A percentile compares a stretch with the other conserved stretches of the same genome.
These are phyloP conservation scores for Fagopyrum homotropicum DNA, from an alignment of 148 eudicot species.

Conservation along the genomic window DNA sequence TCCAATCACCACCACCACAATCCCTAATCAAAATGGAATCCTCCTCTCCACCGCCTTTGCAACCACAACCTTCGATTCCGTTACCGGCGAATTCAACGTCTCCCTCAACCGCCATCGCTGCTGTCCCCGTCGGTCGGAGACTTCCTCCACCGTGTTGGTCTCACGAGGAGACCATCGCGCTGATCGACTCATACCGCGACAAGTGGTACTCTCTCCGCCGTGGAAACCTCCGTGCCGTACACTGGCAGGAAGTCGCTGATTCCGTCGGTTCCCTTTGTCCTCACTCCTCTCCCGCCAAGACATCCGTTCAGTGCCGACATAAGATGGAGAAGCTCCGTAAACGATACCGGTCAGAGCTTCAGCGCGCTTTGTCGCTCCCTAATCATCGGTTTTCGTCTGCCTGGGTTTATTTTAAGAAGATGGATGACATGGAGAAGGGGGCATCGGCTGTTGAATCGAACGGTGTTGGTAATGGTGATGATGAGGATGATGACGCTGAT, in stretches of 20 bases:
- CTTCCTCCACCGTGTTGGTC: slow-evolving; percentile 96
- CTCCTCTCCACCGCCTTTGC: slow-evolving; percentile 8
- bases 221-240: slow-evolving; percentile 63
- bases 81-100: background rate
- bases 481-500: slow-evolving; percentile 16
- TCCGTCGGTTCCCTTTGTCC: slow-evolving; percentile 41
- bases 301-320: slow-evolving; percentile 90
- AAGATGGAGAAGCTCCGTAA: slow-evolving; percentile 95
- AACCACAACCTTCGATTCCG: slow-evolving; percentile 18
- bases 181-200: slow-evolving; percentile 65
- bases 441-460: slow-evolving; percentile 11
- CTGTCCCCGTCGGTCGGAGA: slow-evolving; percentile 24
- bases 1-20: background rate
- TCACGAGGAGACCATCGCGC: slow-evolving; percentile 61
- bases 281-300: slow-evolving; percentile 37
- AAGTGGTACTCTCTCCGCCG: slow-evolving; percentile 79
- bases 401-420: slow-evolving; percentile 57
- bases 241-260: slow-evolving; percentile 78
- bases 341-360: slow-evolving; percentile 67
- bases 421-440: slow-evolving; percentile 73
- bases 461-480: slow-evolving; percentile 12
- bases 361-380: slow-evolving; percentile 38
- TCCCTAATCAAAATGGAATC: background rate
- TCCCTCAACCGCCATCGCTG: too few relatives aligned
- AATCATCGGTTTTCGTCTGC: slow-evolving; percentile 42